Percentiles rank a stretch among this genome's conserved stretches.
phyloP scores from a whole-genome alignment of 108 stramenopile genomes.

The Stephanodiscus triporus region DNA sequence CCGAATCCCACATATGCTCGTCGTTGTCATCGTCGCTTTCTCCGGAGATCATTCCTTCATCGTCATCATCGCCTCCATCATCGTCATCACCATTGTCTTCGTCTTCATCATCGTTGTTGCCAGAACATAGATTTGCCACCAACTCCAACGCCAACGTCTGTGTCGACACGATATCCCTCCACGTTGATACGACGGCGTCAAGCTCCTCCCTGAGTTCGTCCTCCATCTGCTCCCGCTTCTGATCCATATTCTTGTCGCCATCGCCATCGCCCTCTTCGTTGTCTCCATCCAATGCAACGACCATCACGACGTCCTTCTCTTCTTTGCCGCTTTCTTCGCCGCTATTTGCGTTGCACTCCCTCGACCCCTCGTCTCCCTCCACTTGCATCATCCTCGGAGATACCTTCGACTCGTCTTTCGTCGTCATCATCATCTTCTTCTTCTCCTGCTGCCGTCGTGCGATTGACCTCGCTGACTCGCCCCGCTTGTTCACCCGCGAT shows the following conservation, averaged over 20 bases:
- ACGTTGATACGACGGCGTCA: slow-evolving; percentile 45
- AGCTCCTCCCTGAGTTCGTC: slow-evolving; percentile 56
- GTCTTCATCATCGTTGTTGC: slow-evolving; percentile 35
- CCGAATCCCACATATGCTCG: slow-evolving; percentile 53
- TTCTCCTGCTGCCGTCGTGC: slow-evolving; percentile 68
- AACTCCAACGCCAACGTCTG: slow-evolving; percentile 69
- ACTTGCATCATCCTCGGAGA: neutral
- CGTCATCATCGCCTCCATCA: slow-evolving; percentile 38
- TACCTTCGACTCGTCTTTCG: neutral
- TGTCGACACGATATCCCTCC: slow-evolving; percentile 50
- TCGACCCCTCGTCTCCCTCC: slow-evolving; percentile 11
- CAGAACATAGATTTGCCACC: slow-evolving; percentile 57
- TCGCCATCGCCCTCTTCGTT: slow-evolving; percentile 1
- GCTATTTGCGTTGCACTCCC: neutral
- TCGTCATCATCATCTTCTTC: slow-evolving; percentile 26
- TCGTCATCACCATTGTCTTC: slow-evolving; percentile 5
- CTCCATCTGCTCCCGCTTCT: slow-evolving; percentile 2
- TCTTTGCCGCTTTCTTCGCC: slow-evolving; percentile 7
- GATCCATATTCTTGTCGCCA: neutral
- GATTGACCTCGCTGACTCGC: slow-evolving; percentile 74
- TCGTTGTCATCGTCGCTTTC: slow-evolving; percentile 27
- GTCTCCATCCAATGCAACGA: slow-evolving; percentile 15
- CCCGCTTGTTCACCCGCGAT: slow-evolving; percentile 53
- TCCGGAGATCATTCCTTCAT: slow-evolving; percentile 33
- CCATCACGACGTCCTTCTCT: slow-evolving; percentile 23